A percentile compares a stretch with the other conserved stretches of the same genome.
phyloP scores from a whole-genome alignment of 768 basidiomycete genomes.

The Phylloporus rhodoxanthus region DNA sequence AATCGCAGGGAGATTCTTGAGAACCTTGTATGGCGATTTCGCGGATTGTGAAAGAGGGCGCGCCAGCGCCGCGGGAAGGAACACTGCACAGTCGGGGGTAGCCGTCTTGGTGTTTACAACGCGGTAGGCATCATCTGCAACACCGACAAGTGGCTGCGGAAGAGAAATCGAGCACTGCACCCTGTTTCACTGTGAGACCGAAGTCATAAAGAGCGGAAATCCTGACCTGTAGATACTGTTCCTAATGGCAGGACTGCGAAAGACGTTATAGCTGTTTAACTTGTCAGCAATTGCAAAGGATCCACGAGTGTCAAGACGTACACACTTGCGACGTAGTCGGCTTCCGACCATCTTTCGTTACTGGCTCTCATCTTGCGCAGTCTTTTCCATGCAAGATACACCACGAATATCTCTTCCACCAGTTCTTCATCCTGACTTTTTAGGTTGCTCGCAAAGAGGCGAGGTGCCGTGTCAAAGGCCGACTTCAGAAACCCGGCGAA shows the following conservation, averaged over 20 bases:
- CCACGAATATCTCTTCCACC: constrained; percentile 35
- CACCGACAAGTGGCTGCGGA: constrained; percentile 37
- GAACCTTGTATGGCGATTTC: constrained; percentile 43
- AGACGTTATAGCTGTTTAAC: constrained; percentile 40
- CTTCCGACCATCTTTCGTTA: constrained; percentile 47
- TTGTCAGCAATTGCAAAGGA: background rate
- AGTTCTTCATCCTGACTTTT: constrained; percentile 19
- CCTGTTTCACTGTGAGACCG: constrained; percentile 26
- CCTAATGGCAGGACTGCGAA: constrained; percentile 42
- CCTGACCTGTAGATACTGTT: constrained; percentile 40
- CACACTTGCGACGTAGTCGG: constrained; percentile 52
- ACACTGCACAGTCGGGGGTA: constrained; percentile 46
- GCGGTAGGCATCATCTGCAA: constrained; percentile 28
- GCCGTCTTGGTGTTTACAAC: constrained; percentile 43
- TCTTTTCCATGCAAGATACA: constrained; percentile 43
- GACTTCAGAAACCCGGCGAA: constrained; percentile 22
- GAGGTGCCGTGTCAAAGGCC: constrained; percentile 33
- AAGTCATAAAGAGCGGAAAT: background rate
- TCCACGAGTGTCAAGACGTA: constrained; percentile 23
- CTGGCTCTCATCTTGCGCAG: constrained; percentile 39
- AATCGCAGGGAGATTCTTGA: constrained; percentile 37
- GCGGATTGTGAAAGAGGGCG: constrained; percentile 38
- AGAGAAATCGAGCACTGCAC: constrained; percentile 45
- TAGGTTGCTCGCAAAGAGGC: constrained; percentile 34
- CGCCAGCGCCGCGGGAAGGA: constrained; percentile 37